A percentile compares a stretch with the other conserved stretches of the same genome.
phyloP scores from a whole-genome alignment of 495 filamentous ascomycete species.

The Podospora pseudocomata region DNA sequence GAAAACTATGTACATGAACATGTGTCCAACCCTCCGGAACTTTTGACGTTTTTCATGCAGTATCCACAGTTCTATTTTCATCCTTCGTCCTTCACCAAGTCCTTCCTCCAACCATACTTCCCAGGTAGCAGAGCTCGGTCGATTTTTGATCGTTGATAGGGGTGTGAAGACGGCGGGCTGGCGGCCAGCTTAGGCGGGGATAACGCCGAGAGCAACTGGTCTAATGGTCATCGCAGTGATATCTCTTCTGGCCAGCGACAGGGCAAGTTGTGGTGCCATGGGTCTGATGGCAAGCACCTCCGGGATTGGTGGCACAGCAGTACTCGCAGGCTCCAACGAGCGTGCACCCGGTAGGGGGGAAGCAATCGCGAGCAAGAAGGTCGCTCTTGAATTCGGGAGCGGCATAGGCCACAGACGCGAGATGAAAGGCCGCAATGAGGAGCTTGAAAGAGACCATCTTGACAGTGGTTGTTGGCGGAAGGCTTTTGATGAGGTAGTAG shows the following conservation, averaged over 20 bases:
- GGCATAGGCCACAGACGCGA: background rate
- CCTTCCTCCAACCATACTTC: background rate
- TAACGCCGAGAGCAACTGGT: background rate
- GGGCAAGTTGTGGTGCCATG: background rate
- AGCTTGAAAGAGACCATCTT: constrained; percentile 12
- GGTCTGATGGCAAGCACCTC: background rate
- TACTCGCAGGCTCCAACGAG: background rate
- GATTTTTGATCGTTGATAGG: background rate
- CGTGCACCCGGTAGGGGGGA: background rate
- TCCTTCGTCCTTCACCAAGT: background rate
- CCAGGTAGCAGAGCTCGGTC: too few species aligned
- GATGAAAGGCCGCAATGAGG: constrained; percentile 2
- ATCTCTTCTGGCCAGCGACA: background rate
- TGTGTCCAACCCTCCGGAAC: background rate
- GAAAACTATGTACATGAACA: background rate
- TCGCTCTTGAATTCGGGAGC: background rate
- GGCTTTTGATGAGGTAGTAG: background rate
- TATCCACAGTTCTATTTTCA: background rate
- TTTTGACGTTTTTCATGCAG: background rate
- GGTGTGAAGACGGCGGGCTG: background rate
- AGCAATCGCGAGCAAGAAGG: background rate
- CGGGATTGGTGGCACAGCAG: background rate
- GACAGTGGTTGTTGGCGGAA: background rate
- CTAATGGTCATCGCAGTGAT: background rate
- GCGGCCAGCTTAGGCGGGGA: background rate